Evolutionary conservation across 257 asterid species (phyloP).

Genomic region (Nemophila menziesii): DNA sequence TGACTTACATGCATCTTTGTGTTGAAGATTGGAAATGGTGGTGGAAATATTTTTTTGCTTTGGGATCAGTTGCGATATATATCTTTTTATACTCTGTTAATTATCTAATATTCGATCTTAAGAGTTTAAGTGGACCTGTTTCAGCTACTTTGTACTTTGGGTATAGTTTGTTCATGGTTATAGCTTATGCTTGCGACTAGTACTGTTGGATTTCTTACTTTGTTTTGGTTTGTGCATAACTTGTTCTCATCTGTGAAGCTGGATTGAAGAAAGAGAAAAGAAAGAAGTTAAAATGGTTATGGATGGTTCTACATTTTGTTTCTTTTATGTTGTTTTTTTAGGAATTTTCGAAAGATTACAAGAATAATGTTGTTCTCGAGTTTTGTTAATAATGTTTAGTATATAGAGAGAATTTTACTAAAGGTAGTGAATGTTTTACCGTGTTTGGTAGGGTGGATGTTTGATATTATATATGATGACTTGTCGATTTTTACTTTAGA

Average conservation of each 20-base stretch:
- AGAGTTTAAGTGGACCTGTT: background rate
- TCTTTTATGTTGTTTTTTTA: conserved; percentile 13
- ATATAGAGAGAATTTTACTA: background rate
- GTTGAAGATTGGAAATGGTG: conserved; percentile 1
- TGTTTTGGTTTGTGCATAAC: background rate
- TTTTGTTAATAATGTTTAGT: conserved; percentile 16
- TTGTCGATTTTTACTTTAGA: too few species aligned
- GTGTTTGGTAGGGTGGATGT: conserved; percentile 3
- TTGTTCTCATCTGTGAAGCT: background rate
- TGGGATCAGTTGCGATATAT: background rate
- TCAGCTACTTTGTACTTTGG: background rate
- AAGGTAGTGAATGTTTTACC: conserved; percentile 6
- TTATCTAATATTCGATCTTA: background rate
- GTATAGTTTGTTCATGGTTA: background rate
- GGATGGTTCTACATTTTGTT: conserved; percentile 15
- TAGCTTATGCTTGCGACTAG: conserved; percentile 1
- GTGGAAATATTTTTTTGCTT: background rate
- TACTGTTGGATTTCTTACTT: background rate
- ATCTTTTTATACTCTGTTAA: background rate
- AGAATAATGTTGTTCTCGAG: conserved; percentile 17
- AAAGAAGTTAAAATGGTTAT: conserved; percentile 12
- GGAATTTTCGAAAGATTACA: conserved; percentile 12
- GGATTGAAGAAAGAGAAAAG: conserved; percentile 4
- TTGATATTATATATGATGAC: too few species aligned
- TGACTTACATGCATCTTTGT: background rate